Percentiles rank a stretch among this genome's conserved stretches.
Conservation (phyloP, 164 flowering plant genomes). For the Echeveria elegans region DNA sequence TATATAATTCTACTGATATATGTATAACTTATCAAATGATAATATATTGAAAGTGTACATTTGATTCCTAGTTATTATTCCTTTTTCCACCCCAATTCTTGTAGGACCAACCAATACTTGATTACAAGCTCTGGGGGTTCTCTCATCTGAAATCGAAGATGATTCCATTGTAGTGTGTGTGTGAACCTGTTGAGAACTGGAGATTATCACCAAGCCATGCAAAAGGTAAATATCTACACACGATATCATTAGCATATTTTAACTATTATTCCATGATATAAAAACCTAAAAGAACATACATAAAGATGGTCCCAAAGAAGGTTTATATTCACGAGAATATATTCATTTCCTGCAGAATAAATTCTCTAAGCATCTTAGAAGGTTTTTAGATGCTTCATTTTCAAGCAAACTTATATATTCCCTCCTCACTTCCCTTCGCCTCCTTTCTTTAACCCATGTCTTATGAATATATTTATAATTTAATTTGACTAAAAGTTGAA, state of each 20-base stretch:
- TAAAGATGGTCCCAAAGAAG: slow-evolving; percentile 25
- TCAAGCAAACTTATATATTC: slow-evolving; percentile 41
- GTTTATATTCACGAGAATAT: slow-evolving; percentile 37
- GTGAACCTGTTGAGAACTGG: neutral
- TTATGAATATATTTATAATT: slow-evolving; percentile 5
- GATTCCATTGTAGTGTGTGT: neutral
- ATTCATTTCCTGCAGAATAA: slow-evolving; percentile 36
- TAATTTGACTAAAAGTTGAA: slow-evolving; percentile 24
- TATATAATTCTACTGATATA: too few relatives aligned
- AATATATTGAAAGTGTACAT: too few relatives aligned
- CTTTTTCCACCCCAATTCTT: neutral
- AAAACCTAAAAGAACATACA: neutral
- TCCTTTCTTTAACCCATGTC: slow-evolving; percentile 8
- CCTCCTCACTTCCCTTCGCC: slow-evolving; percentile 8
- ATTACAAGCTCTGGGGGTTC: neutral
- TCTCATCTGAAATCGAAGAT: neutral
- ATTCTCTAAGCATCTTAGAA: slow-evolving; percentile 16
- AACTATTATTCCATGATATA: neutral
- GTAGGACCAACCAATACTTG: neutral
- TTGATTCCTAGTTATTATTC: too few relatives aligned
- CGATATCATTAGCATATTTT: neutral
- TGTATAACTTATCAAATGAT: too few relatives aligned
- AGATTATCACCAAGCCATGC: neutral
- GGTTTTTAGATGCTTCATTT: slow-evolving; percentile 47
- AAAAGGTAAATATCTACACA: neutral